Percentiles rank a stretch among this genome's conserved stretches.
Conservation (phyloP, 108 stramenopile genomes). For the Schizochytrium sp. region DNA sequence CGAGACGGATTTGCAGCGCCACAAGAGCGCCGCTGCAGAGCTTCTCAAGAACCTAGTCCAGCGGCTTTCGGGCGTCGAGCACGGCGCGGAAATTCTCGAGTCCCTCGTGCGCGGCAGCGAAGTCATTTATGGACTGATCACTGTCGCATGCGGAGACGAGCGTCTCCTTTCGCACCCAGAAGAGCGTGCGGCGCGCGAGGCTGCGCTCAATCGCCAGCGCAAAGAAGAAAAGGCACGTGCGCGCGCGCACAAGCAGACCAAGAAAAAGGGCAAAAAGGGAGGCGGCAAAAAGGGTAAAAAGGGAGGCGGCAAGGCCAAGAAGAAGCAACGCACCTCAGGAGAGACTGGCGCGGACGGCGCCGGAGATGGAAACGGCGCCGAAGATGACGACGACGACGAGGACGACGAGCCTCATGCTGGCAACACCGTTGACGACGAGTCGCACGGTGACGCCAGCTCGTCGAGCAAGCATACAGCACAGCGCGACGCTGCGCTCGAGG, state of each 20-base stretch:
- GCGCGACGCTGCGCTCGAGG: neutral
- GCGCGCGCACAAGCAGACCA: neutral
- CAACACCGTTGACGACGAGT: neutral
- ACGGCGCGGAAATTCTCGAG: neutral
- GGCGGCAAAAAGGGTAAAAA: neutral
- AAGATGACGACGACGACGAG: neutral
- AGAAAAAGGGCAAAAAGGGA: neutral
- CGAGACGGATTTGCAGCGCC: neutral
- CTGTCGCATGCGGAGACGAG: neutral
- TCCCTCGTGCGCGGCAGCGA: neutral
- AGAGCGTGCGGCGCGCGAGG: neutral
- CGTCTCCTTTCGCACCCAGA: neutral
- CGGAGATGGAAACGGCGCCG: neutral
- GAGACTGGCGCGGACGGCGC: neutral
- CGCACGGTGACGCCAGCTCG: neutral
- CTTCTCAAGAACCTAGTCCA: neutral
- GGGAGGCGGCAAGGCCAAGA: neutral
- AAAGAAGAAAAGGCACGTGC: neutral
- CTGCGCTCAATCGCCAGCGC: neutral
- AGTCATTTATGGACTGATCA: neutral
- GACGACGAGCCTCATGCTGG: neutral
- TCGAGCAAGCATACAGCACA: neutral
- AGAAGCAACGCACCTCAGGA: neutral
- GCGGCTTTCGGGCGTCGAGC: neutral
- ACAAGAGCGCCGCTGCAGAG: conserved; percentile 14